Evolutionary conservation across 2,329 filamentous ascomycete species (phyloP), one percentile per base, ranked within the genome.

Genomic region (Grosmannia clavigera): DNA sequence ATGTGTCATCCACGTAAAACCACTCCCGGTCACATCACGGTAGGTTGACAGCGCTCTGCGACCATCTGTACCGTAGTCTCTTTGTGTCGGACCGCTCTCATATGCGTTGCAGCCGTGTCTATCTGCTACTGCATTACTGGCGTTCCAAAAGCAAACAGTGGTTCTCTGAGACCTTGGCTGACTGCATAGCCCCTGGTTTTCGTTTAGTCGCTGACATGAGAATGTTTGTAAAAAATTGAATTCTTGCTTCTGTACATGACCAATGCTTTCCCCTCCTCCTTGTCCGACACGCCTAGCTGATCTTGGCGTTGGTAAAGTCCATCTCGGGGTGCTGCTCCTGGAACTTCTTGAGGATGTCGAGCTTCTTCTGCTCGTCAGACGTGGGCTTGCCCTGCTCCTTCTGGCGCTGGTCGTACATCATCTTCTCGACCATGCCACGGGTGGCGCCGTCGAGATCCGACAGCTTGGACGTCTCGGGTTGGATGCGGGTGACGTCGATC

Each of bases 361-460:
- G 75, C 82, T 97, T 97, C 80, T 92, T 90, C 81, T 95, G 86
- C 78, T 99, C 94, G 66, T 97, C 94, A 65, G 90, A 95, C 14
- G 87, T 91, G 55, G 91, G 90, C 73, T 87, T 81, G 5, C 94
- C 94, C 73, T 82, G 78, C 78, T 97, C 92, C 83, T 99, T 99
- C 78, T 97, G 92, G 66, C 88, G 81, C 80, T 99, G 94, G 77
- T 99, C 94, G 69, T 82, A 99, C 94, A 99, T 99, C 94, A 99
- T 99, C 83, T 99, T 99, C 84, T 99, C 94, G 53, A 99, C 94
- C 92, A 99, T 97, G 61, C 85, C 83, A 65, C 94, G 83, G 59
- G 94, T 99, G 79, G 95, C 88, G 63, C 94, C 94, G 70, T 97
- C 92, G 66, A 99, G 78, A 72, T 99, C 94, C 61, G 88, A 86